phyloP scores from a whole-genome alignment of 257 asterid genomes.

The Nicotiana tomentosiformis region DNA sequence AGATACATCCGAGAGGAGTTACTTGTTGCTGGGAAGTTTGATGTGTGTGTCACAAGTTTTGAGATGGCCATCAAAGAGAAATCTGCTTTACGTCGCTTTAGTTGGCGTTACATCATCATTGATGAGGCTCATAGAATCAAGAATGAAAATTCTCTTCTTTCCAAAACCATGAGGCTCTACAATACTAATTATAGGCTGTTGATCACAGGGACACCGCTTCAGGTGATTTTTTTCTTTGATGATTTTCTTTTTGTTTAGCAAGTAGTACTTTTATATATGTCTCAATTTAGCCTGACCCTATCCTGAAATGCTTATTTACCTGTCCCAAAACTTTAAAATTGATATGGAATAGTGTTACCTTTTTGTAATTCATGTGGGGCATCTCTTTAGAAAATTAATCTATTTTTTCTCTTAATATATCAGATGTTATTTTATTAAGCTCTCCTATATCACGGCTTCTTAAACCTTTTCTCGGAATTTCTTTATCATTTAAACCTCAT shows the following conservation, averaged over 20 bases:
- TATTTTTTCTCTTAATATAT: not conserved
- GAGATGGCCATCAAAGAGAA: constrained; percentile 99
- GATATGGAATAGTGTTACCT: not conserved
- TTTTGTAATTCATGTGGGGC: not conserved
- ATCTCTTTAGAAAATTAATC: not conserved
- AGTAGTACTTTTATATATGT: not conserved
- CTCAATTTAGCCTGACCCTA: not conserved
- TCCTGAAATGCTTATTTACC: not conserved
- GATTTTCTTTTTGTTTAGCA: not conserved
- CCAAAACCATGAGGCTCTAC: constrained; percentile 91
- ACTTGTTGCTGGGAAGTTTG: constrained; percentile 97
- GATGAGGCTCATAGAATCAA: constrained; percentile 99
- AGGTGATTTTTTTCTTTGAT: constrained; percentile 37
- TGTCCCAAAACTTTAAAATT: not conserved
- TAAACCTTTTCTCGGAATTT: not conserved
- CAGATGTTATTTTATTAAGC: not conserved
- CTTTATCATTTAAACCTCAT: not conserved
- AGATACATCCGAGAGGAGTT: constrained; percentile 84
- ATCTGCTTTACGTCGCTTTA: constrained; percentile 75
- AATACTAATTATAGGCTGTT: constrained; percentile 89
- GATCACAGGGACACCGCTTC: constrained; percentile 98
- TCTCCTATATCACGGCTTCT: not conserved
- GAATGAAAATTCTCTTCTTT: constrained; percentile 93
- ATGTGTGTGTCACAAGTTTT: constrained; percentile 95
- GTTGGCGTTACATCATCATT: constrained; percentile 97